Base-by-base conservation (phyloP, 305 asterid genomes). In the Solanum chacoense region DNA sequence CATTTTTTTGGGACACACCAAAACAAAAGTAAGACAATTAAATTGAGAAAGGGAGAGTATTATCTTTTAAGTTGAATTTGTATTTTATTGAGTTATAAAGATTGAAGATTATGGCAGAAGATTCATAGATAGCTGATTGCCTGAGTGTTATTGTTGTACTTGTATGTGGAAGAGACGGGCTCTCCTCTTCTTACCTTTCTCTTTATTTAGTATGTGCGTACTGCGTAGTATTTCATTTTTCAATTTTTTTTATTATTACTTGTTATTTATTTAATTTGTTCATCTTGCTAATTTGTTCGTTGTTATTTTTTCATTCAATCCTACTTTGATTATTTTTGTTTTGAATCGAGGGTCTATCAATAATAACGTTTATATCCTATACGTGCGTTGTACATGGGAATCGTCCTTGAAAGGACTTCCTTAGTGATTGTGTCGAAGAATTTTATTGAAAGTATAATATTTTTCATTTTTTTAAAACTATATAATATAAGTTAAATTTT, bases 261-360 rank as follows among this genome's bases (percentile, higher is more conserved):
- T 50, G 0, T 50, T 50, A 9, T 13, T 42, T 55, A 55, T 55
- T 55, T 18, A 2, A 55, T 55, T 42, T 55, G 24, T 55, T 55
- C 0, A 55, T 55, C 10, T 18, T 55, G 24, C 24, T 18, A 1
- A 55, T 3, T 0, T 55, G n/a, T 55, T 55, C 2, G 4, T 18
- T 55, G 1, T 55, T 55, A 18, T 55, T 55, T 55, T 18, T 0
- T 2, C 18, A 50, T 50, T 50, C 22, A 16, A 50, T 2, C 0
- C 9, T 16, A 50, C 0, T 50, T 50, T 18, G 0, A 18, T 6
- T 50, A 1, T 0, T 0, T 50, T 50, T 50, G 0, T 18, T 50
- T 55, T 55, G 0, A 55, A 7, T 55, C n/a, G 4, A 55, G 0
- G 0, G 4, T 18, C 4, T 55, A 55, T 18, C 11, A 0, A 55